Conservation (phyloP, 805 yeast species). For the Yamadazyma nakazawae region DNA sequence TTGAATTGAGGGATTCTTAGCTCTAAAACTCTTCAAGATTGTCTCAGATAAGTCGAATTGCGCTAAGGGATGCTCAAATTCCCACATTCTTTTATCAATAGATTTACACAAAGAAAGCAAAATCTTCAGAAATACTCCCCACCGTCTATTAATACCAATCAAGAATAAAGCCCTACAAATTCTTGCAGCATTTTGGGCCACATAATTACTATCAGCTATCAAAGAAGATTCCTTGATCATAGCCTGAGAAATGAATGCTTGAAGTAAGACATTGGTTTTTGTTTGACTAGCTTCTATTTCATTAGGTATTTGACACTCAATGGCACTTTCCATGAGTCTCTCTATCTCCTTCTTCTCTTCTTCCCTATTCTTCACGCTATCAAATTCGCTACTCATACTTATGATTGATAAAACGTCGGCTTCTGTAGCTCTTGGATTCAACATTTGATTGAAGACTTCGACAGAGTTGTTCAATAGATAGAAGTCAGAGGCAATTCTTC, state of each 20-base stretch:
- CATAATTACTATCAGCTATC: constrained; percentile 83
- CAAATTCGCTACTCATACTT: constrained; percentile 92
- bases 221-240: constrained; percentile 74
- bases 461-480: constrained; percentile 81
- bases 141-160: constrained; percentile 81
- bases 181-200: constrained; percentile 93
- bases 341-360: constrained; percentile 81
- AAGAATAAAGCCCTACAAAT: constrained; percentile 87
- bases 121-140: constrained; percentile 80
- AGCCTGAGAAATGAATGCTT: constrained; percentile 80
- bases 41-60: constrained; percentile 80
- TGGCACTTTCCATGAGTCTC: constrained; percentile 51
- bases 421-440: constrained; percentile 82
- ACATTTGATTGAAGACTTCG: constrained; percentile 82
- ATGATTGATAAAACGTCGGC: constrained; percentile 88
- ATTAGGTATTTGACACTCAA: constrained; percentile 82
- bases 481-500: constrained; percentile 92
- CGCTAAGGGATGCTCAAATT: constrained; percentile 81
- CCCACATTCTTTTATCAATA: constrained; percentile 82
- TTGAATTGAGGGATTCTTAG: constrained; percentile 67
- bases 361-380: constrained; percentile 79
- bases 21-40: constrained; percentile 58
- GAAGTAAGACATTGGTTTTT: constrained; percentile 83
- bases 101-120: constrained; percentile 82
- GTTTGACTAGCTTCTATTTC: constrained; percentile 73